Base-by-base conservation (phyloP, 164 flowering plant genomes). In the Euptelea pleiosperma region DNA sequence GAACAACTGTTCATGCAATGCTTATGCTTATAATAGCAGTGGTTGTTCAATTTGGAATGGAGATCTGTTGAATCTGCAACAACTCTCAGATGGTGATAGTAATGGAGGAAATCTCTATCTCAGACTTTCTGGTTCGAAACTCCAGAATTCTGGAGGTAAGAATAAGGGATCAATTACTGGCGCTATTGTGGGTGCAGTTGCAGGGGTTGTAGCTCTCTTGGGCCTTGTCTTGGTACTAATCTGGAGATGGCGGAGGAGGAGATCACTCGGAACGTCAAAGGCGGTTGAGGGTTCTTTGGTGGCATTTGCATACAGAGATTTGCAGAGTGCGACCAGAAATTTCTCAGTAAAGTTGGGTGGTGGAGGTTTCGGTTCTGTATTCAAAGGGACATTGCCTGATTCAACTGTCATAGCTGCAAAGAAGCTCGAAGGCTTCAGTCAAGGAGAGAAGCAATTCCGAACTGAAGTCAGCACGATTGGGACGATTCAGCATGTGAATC, bases 331-430 rank as follows among this genome's bases (percentile, higher is more conserved):
- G 7, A 81, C 86, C 0, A 75, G 65, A 71, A 79, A 77, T 34
- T 81, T 79, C 64, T 75, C 82, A 0, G 74, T 73, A 29, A 81
- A 69, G 60, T 51, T 81, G 49, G 84, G 84, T 8, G 79, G 77
- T 44, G 86, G 86, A 58, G 78, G 82, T n/a, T 79, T 81, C 44
- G 83, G 86, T 54, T 79, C 86, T 43, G 86, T 81, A 24, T 79
- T 77, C 68, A 81, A 79, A 42, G 83, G 83, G 26, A 57, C 57
- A 3, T 45, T 81, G 57, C 61, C 74, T 2, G 79, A 81, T 58
- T 69, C 75, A 18, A 47, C 69, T 57, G 65, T 60, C 42, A 56
- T 82, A 40, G 86, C 82, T 14, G 86, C 79, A 62, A 82, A 82
- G 76, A 77, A 71, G 64, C 82, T 79, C 2, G 79, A 79, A 57